Percentiles rank a stretch among this genome's conserved stretches.
Conservation (phyloP, 1,139 yeast genomes). For the Trichomonascaceae sp. region DNA sequence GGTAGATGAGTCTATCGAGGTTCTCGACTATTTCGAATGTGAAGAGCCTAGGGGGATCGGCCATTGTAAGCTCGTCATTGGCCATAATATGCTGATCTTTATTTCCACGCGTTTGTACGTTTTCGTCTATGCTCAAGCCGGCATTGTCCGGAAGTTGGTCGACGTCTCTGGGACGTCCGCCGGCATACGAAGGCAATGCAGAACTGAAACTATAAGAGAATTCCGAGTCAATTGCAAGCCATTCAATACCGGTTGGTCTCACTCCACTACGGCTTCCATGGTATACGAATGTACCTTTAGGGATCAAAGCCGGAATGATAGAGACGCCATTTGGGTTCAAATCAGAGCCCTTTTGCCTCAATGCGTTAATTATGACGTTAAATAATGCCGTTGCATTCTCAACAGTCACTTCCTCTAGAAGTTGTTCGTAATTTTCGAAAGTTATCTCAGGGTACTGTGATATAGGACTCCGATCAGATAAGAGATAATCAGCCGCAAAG, state of each 20-base stretch:
- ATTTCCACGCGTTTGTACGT: background rate
- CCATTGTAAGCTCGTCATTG: background rate
- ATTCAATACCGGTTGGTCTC: conserved; percentile 43
- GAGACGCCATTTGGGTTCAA: conserved; percentile 49
- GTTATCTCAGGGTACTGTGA: conserved; percentile 1
- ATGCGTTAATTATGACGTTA: conserved; percentile 45
- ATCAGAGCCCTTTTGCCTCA: conserved; percentile 45
- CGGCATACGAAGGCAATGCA: conserved; percentile 4
- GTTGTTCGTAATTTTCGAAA: conserved; percentile 4
- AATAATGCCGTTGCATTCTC: conserved; percentile 48
- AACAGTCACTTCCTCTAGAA: conserved; percentile 33
- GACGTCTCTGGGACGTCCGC: background rate
- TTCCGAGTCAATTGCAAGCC: conserved; percentile 56
- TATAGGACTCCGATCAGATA: background rate
- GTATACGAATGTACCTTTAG: conserved; percentile 48
- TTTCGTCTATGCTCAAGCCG: background rate
- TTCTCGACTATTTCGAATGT: conserved; percentile 44
- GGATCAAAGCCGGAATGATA: conserved; percentile 50
- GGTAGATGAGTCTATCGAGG: conserved; percentile 40
- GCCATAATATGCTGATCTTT: background rate
- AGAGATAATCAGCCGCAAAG: background rate
- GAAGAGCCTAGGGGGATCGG: background rate
- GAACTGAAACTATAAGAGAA: conserved; percentile 45
- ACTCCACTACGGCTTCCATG: conserved; percentile 38
- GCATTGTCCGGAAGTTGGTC: background rate